Percentiles rank a stretch among this genome's conserved stretches.
phyloP scores from a whole-genome alignment of 352 stramenopile species.

The Pythium pectinolyticum region DNA sequence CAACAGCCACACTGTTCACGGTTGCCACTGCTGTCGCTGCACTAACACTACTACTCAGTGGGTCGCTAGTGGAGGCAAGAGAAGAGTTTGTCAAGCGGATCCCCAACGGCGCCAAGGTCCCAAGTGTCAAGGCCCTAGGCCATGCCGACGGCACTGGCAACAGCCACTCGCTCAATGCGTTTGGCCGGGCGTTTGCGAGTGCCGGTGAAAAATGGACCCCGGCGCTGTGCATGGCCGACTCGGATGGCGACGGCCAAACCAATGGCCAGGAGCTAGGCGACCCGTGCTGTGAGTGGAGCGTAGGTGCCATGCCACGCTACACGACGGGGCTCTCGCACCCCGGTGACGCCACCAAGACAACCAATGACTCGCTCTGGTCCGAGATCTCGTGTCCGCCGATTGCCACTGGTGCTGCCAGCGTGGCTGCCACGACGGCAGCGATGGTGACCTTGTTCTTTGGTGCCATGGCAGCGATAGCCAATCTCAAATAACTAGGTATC shows the following conservation, averaged over 20 bases:
- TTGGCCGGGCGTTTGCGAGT: conserved; percentile 44
- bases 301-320: conserved; percentile 7
- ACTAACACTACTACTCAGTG: background rate
- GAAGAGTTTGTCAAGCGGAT: conserved; percentile 17
- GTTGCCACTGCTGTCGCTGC: background rate
- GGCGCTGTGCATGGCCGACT: conserved; percentile 42
- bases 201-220: conserved; percentile 39
- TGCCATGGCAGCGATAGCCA: background rate
- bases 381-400: background rate
- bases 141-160: conserved; percentile 18
- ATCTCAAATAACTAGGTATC: no score
- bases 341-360: conserved; percentile 8
- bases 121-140: conserved; percentile 22
- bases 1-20: no score
- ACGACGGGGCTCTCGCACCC: conserved; percentile 22
- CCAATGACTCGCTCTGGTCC: background rate
- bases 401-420: no score
- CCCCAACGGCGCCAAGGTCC: conserved; percentile 35
- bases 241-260: conserved; percentile 53
- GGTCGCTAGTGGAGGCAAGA: background rate
- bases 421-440: background rate
- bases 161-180: conserved; percentile 27
- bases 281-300: conserved; percentile 44
- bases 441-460: background rate
- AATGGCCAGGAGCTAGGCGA: conserved; percentile 69